Evolutionary conservation across 352 stramenopile genomes (phyloP), one percentile per base, ranked within the genome.

Genomic region (Pythium inflatum): DNA sequence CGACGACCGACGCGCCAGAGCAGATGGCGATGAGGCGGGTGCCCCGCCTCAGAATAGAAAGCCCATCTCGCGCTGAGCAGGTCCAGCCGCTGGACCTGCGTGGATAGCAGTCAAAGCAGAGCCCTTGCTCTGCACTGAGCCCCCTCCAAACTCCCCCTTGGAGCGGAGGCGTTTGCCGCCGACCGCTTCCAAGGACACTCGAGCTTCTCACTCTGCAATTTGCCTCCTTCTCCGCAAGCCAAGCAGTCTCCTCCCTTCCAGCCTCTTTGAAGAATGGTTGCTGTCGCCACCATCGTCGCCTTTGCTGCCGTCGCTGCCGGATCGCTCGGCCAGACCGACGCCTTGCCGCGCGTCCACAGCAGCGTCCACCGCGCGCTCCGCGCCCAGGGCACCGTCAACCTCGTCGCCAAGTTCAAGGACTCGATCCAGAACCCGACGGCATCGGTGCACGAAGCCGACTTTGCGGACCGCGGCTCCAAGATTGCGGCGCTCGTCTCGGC

Each of bases 361-460:
- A 30, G 22, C 13, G 75, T 79, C 13, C 73, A 79, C 61, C 71
- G 68, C 34, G 38, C 53, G 20, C 64, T 81, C 1, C 62, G 54
- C 6, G 24, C 36, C 14, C 57, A 77, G 46, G 74, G 71, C 55
- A 68, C 57, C 16, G 68, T 75, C 33, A 79, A 81, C 62, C 27
- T 81, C 49, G 68, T 81, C 33, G 66, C 77, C 24, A 79, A 68
- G 31, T 49, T 79, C 40, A 70, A 66, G 46, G 54, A 59, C 24
- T 48, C 50, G 30, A 69, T 63, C 16, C 28, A 66, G 16, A 31
- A 65, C n/a, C 16, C 58, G 14, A 22, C 73, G n/a, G 33, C 50
- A 3, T 38, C 66, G 28, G 62, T 70, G 11, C 28, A 71, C 28
- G 62, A 69, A 27, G 49, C 56, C 8, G 34, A 45, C 1, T 65